Base-by-base conservation (phyloP, 805 yeast species). In the Kodamaea fukazawae region DNA sequence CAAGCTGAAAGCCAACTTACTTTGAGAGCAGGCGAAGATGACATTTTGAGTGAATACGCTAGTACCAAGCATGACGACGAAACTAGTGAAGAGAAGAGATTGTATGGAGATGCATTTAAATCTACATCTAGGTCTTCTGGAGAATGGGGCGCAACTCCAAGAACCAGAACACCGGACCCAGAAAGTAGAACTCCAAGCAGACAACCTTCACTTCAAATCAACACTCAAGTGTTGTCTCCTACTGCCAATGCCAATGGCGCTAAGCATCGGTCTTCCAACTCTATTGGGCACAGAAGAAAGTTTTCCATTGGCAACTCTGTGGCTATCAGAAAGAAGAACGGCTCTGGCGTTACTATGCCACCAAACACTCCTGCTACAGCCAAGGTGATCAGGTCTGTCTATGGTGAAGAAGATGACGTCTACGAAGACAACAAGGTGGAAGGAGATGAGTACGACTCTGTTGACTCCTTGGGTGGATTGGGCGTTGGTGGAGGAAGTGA, bases 261-360 rank as follows among this genome's bases (percentile, higher is more conserved):
- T 13, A 60, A 55, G 41, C 71, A 65, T 36, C 67, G 70, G 38
- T 62, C 70, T 10, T 59, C 68, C 6, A 66, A 60, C 42, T 65
- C 71, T 3, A 58, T 61, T 39, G 61, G 64, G 2, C 86, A 79
- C 51, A 70, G 83, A 52, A 63, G 86, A 38, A 80, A 78, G 55
- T 81, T 81, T 51, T 79, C 84, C 2, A 67, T 81, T 46, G 86
- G 86, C 9, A 77, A 75, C 43, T 66, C 77, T 4, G 65, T 79
- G 16, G 50, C 65, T 7, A 68, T 72, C 45, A 63, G 79, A 48
- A 73, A 77, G 48, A 76, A 74, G 56, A 63, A 74, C 63, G 59
- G 71, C 38, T 53, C 75, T 46, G 55, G 54, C 22, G 43, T 54
- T 39, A 23, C 37, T 3, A 65, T 59, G 60, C 76, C 81, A 27